Conservation (phyloP, 345 rosid species). For the Citrus mangshanensis region DNA sequence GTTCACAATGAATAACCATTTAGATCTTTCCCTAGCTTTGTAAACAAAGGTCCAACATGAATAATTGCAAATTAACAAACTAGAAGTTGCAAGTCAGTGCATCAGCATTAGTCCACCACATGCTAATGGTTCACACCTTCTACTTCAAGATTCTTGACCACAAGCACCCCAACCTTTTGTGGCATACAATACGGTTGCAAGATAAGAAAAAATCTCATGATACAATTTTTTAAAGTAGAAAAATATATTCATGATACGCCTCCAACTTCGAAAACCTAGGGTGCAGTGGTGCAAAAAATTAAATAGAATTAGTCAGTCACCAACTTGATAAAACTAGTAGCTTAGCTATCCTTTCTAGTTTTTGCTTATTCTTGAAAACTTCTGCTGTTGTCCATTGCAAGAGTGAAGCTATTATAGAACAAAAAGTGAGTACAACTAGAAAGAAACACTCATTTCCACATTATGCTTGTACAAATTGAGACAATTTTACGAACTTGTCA, state of each 20-base stretch:
- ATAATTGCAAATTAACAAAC: neutral
- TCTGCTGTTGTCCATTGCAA: neutral
- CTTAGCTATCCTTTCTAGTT: neutral
- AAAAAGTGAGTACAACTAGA: neutral
- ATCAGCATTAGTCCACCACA: neutral
- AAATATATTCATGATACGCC: neutral
- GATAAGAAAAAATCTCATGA: neutral
- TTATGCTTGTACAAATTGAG: neutral
- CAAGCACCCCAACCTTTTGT: neutral
- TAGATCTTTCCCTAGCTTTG: neutral
- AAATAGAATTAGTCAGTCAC: neutral
- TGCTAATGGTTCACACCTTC: neutral
- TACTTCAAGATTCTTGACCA: neutral
- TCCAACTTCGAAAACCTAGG: neutral
- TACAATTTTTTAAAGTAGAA: neutral
- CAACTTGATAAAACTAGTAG: neutral
- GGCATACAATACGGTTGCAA: neutral
- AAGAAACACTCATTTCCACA: neutral
- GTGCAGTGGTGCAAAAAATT: neutral
- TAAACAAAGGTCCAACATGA: neutral
- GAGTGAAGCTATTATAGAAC: neutral
- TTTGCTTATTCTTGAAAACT: neutral
- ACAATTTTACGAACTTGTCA: neutral
- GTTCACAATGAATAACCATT: neutral
- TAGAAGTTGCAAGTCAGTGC: neutral